Evolutionary conservation across 73 alveolate genomes (phyloP), one percentile per base, ranked within the genome.

Genomic region (Paraurostyla sp.): DNA sequence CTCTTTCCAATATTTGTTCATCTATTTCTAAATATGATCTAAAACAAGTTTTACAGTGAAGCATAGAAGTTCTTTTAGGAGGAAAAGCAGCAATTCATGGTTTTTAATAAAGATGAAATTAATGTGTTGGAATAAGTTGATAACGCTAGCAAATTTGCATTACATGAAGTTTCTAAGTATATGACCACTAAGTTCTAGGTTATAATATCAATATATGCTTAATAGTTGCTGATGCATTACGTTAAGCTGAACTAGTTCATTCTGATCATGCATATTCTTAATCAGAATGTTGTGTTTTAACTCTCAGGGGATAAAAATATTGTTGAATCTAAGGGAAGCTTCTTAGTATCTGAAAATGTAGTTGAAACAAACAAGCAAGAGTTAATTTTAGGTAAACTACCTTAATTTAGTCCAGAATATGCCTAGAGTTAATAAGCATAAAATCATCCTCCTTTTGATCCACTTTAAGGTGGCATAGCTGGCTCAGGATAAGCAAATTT

Each of bases 1-100:
- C 62, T 91, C 27, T 83, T 78, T 52, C 96, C 96, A 22, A 71
- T 91, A 32, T 91, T 91, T 82, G 23, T 60, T 0, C 76, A 32
- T 71, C 56, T 71, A 3, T 91, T 84, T 48, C 46, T 91, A 58
- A 56, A 91, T 49, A 91, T 91, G 96, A 35, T 91, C 40, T 35
- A 50, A 18, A 35, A 54, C 50, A 60, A 85, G 2, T 57, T 36
- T 23, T n/a, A 25, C 27, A 88, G 56, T 3, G 43, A 80, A 27
- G 93, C 93, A 0, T 36, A 43, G 46, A 9, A 84, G 29, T 91
- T 91, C 78, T 91, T 71, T 56, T 25, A 30, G 20, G 90, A 91
- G 62, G 78, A 78, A 20, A 78, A 78, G 29, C 35, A 7, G 18
- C 4, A 42, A 36, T 78, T 78, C 59, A 7, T 15, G n/a, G 85